Evolutionary conservation across 2,329 filamentous ascomycete species (phyloP).

Genomic region (Colletotrichum abscissum): DNA sequence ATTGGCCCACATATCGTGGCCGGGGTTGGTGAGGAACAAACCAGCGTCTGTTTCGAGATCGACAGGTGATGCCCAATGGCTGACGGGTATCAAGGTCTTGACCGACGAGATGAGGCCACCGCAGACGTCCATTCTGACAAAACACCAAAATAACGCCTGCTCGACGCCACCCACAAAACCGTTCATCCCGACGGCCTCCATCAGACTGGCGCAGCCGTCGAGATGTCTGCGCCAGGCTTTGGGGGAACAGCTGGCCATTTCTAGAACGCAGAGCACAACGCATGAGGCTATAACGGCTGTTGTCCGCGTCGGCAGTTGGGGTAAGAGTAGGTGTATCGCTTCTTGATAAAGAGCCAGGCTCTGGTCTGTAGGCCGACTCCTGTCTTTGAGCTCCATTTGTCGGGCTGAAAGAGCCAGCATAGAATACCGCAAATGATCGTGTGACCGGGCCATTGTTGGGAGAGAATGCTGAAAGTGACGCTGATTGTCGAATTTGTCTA

Average conservation of each 20-base stretch:
- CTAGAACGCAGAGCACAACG: conserved; percentile 51
- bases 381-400: conserved; percentile 61
- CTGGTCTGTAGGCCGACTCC: conserved; percentile 55
- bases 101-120: conserved; percentile 67
- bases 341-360: conserved; percentile 67
- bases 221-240: conserved; percentile 66
- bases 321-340: conserved; percentile 56
- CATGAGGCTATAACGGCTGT: conserved; percentile 49
- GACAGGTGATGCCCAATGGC: conserved; percentile 54
- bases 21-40: conserved; percentile 49
- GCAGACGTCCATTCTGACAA: conserved; percentile 68
- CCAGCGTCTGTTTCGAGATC: conserved; percentile 45
- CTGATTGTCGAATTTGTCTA: conserved; percentile 68
- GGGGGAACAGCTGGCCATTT: conserved; percentile 54
- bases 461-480: conserved; percentile 64
- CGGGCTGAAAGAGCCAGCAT: conserved; percentile 66
- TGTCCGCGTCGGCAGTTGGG: conserved; percentile 47
- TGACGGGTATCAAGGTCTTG: conserved; percentile 59
- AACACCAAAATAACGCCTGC: conserved; percentile 70
- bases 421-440: conserved; percentile 59
- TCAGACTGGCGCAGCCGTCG: conserved; percentile 67
- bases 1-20: conserved; percentile 67
- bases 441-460: conserved; percentile 60
- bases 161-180: conserved; percentile 63
- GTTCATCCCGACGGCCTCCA: conserved; percentile 63